Evolutionary conservation across 176 grass and related monocot genomes (phyloP).

Genomic region (Saccharum spontaneum): DNA sequence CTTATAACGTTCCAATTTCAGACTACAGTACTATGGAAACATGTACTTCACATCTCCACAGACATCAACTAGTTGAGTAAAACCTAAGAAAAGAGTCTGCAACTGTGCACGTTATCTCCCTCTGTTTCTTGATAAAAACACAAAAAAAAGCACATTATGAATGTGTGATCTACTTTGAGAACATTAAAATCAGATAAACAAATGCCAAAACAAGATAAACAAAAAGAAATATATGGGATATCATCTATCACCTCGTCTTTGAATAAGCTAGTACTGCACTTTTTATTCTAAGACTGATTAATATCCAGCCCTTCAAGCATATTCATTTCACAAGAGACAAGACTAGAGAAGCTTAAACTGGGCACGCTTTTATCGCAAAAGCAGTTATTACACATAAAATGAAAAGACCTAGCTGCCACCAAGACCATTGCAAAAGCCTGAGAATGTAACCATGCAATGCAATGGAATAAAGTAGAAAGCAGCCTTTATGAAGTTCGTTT

Average conservation of each 20-base stretch:
- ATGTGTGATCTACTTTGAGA: not conserved
- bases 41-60: not conserved
- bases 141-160: not conserved
- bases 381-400: constrained; percentile 12
- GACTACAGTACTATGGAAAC: not conserved
- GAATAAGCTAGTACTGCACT: not conserved
- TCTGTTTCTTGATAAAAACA: not conserved
- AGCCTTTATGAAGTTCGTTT: not conserved
- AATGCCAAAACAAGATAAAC: not conserved
- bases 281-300: not conserved
- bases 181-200: not conserved
- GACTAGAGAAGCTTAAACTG: not conserved
- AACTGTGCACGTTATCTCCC: not conserved
- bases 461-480: constrained; percentile 7
- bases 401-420: constrained; percentile 19
- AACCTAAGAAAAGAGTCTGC: not conserved
- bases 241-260: not conserved
- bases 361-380: not conserved
- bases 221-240: not conserved
- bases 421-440: not conserved
- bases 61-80: not conserved
- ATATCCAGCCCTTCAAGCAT: not conserved
- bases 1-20: not conserved
- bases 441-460: not conserved
- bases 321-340: not conserved